Conservation (phyloP, 805 yeast genomes). For the Saturnispora sanitii region DNA sequence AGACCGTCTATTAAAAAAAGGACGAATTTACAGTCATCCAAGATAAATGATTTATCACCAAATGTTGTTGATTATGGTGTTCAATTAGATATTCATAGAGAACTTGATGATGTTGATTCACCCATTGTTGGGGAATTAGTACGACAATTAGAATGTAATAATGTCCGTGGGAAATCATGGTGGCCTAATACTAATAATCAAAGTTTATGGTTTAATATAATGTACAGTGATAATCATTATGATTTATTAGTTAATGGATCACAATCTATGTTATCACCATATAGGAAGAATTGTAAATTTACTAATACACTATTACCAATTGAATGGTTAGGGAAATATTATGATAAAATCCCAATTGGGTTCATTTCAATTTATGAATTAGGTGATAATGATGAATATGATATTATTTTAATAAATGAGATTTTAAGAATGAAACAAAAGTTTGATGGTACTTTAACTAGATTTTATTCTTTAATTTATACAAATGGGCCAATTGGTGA, state of each 20-base stretch:
- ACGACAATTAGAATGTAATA: slow-evolving; percentile 4
- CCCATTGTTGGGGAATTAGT: slow-evolving; percentile 11
- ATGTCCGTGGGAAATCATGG: slow-evolving; percentile 9
- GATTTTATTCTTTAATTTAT: slow-evolving; percentile 8
- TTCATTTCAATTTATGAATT: slow-evolving; percentile 37
- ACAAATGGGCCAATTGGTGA: slow-evolving; percentile 6
- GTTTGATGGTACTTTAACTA: slow-evolving; percentile 16
- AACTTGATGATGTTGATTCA: slow-evolving; percentile 22
- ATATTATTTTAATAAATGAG: slow-evolving; percentile 28
- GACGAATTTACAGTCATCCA: background rate
- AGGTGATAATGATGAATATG: slow-evolving; percentile 16
- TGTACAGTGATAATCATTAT: slow-evolving; percentile 7
- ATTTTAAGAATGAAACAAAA: slow-evolving; percentile 26
- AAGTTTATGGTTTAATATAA: slow-evolving; percentile 11
- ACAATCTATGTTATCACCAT: slow-evolving; percentile 33
- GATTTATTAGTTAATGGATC: slow-evolving; percentile 11
- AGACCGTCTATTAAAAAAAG: background rate
- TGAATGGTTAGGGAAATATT: slow-evolving; percentile 47
- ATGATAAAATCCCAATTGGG: slow-evolving; percentile 36
- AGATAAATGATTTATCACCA: slow-evolving; percentile 13
- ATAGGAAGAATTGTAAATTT: slow-evolving; percentile 27
- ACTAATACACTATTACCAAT: slow-evolving; percentile 34
- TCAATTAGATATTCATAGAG: slow-evolving; percentile 12
- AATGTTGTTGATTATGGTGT: slow-evolving; percentile 9
- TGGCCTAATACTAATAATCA: slow-evolving; percentile 8